A percentile compares a stretch with the other conserved stretches of the same genome.
Conservation (phyloP, 208 protist species). For the Wallacemonas sp. region DNA sequence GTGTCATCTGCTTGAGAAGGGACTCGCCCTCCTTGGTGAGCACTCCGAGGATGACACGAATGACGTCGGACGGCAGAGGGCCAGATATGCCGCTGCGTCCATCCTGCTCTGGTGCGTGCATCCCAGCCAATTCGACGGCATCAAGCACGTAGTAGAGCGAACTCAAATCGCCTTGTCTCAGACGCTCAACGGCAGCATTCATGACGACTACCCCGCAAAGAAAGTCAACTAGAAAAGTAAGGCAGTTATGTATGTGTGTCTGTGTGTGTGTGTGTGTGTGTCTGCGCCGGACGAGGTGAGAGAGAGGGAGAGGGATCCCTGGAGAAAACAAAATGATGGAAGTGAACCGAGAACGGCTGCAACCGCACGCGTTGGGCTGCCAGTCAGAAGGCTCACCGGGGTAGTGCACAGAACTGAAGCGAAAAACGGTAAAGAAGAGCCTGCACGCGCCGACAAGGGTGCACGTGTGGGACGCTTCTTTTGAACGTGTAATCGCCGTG, state of each 20-base stretch:
- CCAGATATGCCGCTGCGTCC: background rate
- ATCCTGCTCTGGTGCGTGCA: background rate
- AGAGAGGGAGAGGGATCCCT: too few species aligned
- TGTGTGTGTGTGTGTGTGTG: too few species aligned
- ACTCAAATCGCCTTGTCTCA: constrained; percentile 31
- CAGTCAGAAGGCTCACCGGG: too few species aligned
- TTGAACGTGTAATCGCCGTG: too few species aligned
- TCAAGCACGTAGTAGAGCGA: constrained; percentile 37
- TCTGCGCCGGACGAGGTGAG: too few species aligned
- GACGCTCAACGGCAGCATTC: constrained; percentile 24
- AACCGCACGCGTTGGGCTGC: too few species aligned
- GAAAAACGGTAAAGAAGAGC: too few species aligned
- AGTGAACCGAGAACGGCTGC: too few species aligned
- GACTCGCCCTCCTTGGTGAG: constrained; percentile 29
- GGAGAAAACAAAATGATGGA: too few species aligned
- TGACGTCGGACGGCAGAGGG: background rate
- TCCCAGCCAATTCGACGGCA: constrained; percentile 21
- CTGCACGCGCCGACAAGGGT: too few species aligned
- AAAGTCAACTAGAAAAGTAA: constrained; percentile 3
- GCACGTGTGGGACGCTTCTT: too few species aligned
- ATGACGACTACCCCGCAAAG: constrained; percentile 12
- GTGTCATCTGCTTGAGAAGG: background rate
- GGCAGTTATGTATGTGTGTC: background rate
- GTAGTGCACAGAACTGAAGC: too few species aligned
- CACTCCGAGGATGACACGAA: constrained; percentile 23